Evolutionary conservation across 257 asterid species (phyloP).

Genomic region (Fraxinus quadrangulata): DNA sequence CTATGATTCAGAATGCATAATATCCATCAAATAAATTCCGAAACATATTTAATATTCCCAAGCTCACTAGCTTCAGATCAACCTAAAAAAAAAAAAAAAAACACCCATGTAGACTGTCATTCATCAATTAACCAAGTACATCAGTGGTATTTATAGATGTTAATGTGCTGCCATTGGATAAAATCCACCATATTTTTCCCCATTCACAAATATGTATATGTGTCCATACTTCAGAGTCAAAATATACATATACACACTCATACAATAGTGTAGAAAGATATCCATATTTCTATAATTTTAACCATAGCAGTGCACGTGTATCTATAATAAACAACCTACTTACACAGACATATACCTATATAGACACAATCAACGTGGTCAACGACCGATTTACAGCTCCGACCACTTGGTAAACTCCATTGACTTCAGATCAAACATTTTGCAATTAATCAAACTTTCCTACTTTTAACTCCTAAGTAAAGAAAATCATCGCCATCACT

Average conservation of each 20-base stretch:
- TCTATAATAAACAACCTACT: background rate
- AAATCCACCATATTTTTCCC: background rate
- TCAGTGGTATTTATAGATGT: background rate
- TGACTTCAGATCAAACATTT: background rate
- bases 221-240: background rate
- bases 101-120: background rate
- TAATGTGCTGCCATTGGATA: background rate
- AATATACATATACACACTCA: background rate
- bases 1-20: background rate
- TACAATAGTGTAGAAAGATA: background rate
- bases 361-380: background rate
- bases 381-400: slow-evolving; percentile 3
- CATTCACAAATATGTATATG: background rate
- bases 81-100: background rate
- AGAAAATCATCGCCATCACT: background rate
- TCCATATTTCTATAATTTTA: background rate
- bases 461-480: background rate
- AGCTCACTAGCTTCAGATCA: background rate
- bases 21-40: background rate
- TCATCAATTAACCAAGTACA: background rate
- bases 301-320: background rate
- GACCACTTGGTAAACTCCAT: background rate
- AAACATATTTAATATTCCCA: background rate
- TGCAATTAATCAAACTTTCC: background rate
- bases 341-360: background rate